phyloP scores from a whole-genome alignment of 176 grass and related monocot species.

The Alopecurus myosuroides region DNA sequence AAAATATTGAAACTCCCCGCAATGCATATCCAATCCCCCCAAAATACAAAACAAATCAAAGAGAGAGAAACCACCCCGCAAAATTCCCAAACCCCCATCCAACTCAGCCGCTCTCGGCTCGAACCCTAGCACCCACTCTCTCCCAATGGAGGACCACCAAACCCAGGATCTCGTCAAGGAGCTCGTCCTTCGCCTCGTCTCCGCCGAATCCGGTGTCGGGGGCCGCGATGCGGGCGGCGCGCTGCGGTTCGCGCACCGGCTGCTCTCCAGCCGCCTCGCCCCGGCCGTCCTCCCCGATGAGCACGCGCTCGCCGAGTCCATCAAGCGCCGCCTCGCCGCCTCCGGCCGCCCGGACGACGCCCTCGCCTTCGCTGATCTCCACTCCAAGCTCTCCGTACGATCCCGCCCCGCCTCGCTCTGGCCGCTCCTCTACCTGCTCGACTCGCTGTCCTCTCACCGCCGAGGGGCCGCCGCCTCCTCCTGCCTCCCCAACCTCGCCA shows the following conservation, averaged over 20 bases:
- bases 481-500: conserved; percentile 31
- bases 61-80: neutral
- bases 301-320: conserved; percentile 79
- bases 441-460: conserved; percentile 70
- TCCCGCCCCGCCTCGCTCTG: conserved; percentile 61
- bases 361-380: conserved; percentile 80
- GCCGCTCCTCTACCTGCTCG: conserved; percentile 91
- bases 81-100: conserved; percentile 26
- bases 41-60: neutral
- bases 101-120: neutral
- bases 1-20: neutral
- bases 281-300: conserved; percentile 66
- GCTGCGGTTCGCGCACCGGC: conserved; percentile 67
- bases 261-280: conserved; percentile 83
- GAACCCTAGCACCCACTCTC: conserved; percentile 53
- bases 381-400: conserved; percentile 79
- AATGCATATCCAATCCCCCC: neutral
- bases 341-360: conserved; percentile 70
- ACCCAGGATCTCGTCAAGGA: conserved; percentile 86
- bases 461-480: conserved; percentile 23
- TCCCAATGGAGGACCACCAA: conserved; percentile 69
- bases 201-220: conserved; percentile 20
- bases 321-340: conserved; percentile 75
- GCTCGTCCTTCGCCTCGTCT: conserved; percentile 66
- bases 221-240: conserved; percentile 31